These are phyloP conservation scores for Ambrosiella xylebori DNA, from an alignment of 2,329 filamentous ascomycete species.

Conservation along the genomic window DNA sequence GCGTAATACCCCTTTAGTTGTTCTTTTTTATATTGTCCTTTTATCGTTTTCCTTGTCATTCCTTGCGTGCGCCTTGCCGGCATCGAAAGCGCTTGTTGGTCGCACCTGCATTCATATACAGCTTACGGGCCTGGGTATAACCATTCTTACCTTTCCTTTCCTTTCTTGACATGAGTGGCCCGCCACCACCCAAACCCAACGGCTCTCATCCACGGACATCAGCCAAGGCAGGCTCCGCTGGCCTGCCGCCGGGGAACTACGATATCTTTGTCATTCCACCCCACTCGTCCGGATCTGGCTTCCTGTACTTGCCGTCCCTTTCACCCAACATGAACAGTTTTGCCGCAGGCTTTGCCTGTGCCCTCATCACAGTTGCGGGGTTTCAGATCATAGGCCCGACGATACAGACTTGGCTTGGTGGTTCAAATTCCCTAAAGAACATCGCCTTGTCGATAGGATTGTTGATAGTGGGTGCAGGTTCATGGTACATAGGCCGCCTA, in stretches of 20 bases:
- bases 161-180: constrained; percentile 26
- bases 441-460: constrained; percentile 57
- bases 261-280: constrained; percentile 95
- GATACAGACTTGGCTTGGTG: constrained; percentile 54
- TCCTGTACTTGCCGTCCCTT: constrained; percentile 84
- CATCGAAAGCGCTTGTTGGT: background rate
- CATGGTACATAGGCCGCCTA: constrained; percentile 44
- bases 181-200: constrained; percentile 70
- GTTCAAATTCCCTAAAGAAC: constrained; percentile 54
- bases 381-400: constrained; percentile 58
- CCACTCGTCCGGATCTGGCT: constrained; percentile 74
- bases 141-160: background rate
- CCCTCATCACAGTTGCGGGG: constrained; percentile 54
- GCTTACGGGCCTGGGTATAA: background rate
- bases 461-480: constrained; percentile 54
- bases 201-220: constrained; percentile 52
- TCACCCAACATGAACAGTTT: constrained; percentile 81
- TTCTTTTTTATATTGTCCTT: background rate
- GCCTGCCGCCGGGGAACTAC: constrained; percentile 76
- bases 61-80: background rate
- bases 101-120: background rate
- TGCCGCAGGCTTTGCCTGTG: constrained; percentile 65
- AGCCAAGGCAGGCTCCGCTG: constrained; percentile 24
- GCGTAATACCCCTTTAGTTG: background rate
- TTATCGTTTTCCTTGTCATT: background rate